A percentile compares a stretch with the other conserved stretches of the same genome.
Evolutionary conservation across 2,329 filamentous ascomycete species (phyloP).

Genomic region (Fonsecaea monophora): DNA sequence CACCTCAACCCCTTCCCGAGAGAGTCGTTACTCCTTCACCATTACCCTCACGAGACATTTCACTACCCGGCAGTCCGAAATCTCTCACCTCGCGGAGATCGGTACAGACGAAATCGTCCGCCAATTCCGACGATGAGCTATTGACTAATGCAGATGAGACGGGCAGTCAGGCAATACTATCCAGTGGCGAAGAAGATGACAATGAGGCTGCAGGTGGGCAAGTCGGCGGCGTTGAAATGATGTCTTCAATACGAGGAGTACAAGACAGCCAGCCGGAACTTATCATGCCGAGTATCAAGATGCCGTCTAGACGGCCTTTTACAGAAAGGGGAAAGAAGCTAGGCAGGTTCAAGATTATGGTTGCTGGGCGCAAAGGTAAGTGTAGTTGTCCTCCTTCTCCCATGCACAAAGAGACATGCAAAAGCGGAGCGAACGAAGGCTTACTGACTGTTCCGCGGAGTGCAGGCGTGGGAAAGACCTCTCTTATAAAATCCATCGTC

Average conservation of each 20-base stretch:
- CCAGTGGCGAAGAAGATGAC: constrained; percentile 63
- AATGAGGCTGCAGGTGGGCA: constrained; percentile 1
- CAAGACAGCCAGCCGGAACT: constrained; percentile 68
- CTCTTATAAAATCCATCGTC: constrained; percentile 84
- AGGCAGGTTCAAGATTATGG: constrained; percentile 85
- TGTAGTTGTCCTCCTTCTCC: constrained; percentile 9
- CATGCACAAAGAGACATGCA: background rate
- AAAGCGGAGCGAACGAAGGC: background rate
- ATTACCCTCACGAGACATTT: constrained; percentile 48
- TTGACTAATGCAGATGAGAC: constrained; percentile 59
- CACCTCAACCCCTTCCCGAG: constrained; percentile 37
- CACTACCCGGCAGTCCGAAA: constrained; percentile 64
- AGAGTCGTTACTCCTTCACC: constrained; percentile 40
- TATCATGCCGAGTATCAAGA: constrained; percentile 96
- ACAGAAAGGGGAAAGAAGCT: constrained; percentile 83
- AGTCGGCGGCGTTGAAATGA: background rate
- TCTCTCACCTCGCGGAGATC: constrained; percentile 45
- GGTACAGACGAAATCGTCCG: constrained; percentile 63
- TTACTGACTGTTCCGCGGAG: constrained; percentile 24
- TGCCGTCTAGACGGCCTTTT: constrained; percentile 88
- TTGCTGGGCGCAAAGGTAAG: constrained; percentile 78
- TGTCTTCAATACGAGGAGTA: constrained; percentile 38
- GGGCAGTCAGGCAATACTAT: constrained; percentile 62
- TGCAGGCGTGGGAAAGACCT: constrained; percentile 83
- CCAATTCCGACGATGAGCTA: constrained; percentile 64